Percentiles rank a stretch among this genome's conserved stretches.
Evolutionary conservation across 495 filamentous ascomycete species (phyloP).

Genomic region (Copromyces sp.): DNA sequence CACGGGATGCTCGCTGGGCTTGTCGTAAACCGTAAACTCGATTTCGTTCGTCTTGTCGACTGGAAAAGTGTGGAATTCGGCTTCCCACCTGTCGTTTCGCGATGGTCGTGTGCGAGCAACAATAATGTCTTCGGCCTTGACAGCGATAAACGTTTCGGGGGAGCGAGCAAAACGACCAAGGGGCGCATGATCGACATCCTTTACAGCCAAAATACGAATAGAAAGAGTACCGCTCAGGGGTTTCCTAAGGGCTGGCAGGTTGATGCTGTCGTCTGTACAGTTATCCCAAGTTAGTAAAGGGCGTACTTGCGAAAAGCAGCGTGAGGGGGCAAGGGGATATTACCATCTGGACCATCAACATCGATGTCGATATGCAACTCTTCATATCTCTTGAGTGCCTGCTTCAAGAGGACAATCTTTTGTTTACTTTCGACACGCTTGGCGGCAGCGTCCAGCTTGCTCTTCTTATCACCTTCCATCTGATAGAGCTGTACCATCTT

Average conservation of each 20-base stretch:
- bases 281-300: conserved; percentile 3
- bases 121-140: conserved; percentile 91
- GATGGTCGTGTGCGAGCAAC: conserved; percentile 83
- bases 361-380: conserved; percentile 97
- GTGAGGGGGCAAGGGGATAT: conserved; percentile 4
- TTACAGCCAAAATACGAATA: conserved; percentile 76
- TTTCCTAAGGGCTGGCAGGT: conserved; percentile 86
- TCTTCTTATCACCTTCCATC: conserved; percentile 97
- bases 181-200: conserved; percentile 89
- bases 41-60: conserved; percentile 99
- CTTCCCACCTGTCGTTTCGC: conserved; percentile 79
- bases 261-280: conserved; percentile 82
- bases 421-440: conserved; percentile 88
- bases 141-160: conserved; percentile 87
- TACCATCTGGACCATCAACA: conserved; percentile 77
- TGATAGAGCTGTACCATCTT: conserved; percentile 98
- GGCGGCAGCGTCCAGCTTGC: conserved; percentile 81
- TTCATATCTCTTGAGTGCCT: conserved; percentile 92
- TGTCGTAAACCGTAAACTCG: conserved; percentile 95
- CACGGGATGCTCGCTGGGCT: conserved; percentile 75
- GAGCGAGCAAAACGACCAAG: conserved; percentile 77
- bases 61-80: conserved; percentile 79
- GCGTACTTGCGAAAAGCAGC: not conserved
- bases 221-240: conserved; percentile 83
- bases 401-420: conserved; percentile 92